Evolutionary conservation across 2,329 filamentous ascomycete genomes (phyloP), one percentile per base, ranked within the genome.

Genomic region (Aspergillus fumigatus): DNA sequence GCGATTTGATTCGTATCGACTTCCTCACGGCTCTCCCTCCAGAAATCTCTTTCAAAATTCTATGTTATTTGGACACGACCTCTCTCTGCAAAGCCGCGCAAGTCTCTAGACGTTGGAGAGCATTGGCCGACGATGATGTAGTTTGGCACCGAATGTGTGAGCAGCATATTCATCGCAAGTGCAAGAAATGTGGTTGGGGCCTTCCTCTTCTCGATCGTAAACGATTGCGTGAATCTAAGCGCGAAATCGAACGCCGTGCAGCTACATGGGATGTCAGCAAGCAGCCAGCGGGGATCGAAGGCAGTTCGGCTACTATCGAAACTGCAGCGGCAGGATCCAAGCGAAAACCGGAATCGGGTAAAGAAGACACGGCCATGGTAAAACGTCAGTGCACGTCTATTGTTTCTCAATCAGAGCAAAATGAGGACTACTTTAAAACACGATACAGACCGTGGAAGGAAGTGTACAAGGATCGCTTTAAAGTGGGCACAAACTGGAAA

Each of bases 101-200:
- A 73, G 94, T 99, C 54, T 97, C 91, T 71, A 85, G 87, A 57
- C 83, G 88, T 65, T 99, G 94, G 94, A 84, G 90, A 60, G 84
- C 84, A 56, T 79, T 99, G 43, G 93, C 94, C n/a, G 94, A 97
- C 67, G 93, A 97, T 69, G 93, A 99, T 72, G 89, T 96, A 8
- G 93, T 99, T 3, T 99, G 94, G 94, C 90, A 97, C 70, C 89
- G 88, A 62, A 97, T 97, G 92, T 99, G 94, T 71, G 92, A 96
- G 73, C 93, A 97, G 70, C 92, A 96, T 73, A 95, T 97, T 65
- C 90, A 95, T 71, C 82, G 91, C 59, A 96, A 96, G 71, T 97
- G 92, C 73, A 92, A 87, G 58, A 96, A 94, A 70, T 99, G 94
- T 70, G 93, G 94, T 25, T 97, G 92, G 91, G 94, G 94, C 2